Evolutionary conservation across 2,329 filamentous ascomycete species (phyloP), one percentile per base, ranked within the genome.

Genomic region (Penicillium sp.): DNA sequence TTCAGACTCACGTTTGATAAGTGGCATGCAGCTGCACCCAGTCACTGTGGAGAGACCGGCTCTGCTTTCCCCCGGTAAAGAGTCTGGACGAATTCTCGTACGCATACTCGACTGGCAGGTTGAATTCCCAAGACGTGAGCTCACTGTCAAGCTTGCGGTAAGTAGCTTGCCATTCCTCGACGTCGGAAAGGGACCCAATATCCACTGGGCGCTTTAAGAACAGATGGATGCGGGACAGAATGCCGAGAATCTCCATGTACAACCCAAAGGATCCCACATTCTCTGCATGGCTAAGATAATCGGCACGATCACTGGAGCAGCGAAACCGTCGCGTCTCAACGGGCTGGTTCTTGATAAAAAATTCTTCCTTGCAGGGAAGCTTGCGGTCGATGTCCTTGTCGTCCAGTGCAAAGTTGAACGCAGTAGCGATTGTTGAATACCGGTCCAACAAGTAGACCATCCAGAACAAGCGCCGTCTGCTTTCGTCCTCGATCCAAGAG

Each of bases 21-120:
- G 92, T 92, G 4, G 91, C 90, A 72, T 96, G 93, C 34, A 96
- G 82, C 89, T 96, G 96, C 53, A 96, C 87, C 89, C 92, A 92
- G 54, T 89, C 89, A 72, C 90, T 92, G 71, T 90, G 92, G 50
- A 92, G 80, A 43, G 84, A 84, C 73, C 90, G 91, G 68, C 84
- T 86, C 53, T 83, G 84, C 5, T 86, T 86, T 0, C 86, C 73
- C 11, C 75, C 84, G 63, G 88, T 87, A 71, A 93, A 92, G 1
- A 96, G 78, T 62, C 91, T 89, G 49, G 88, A 86, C 79, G 93
- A 90, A 75, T 95, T 94, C 41, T 76, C 75, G 53, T 75, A 76
- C 25, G 90, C 88, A 75, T 94, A 96, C 68, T 96, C 92, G 43
- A 84, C 83, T 0, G 93, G 92, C 8, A 96, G 83, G 57, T 88